These are phyloP conservation scores for Alternaria viburni DNA, from an alignment of 2,329 filamentous ascomycete species.

Conservation along the genomic window DNA sequence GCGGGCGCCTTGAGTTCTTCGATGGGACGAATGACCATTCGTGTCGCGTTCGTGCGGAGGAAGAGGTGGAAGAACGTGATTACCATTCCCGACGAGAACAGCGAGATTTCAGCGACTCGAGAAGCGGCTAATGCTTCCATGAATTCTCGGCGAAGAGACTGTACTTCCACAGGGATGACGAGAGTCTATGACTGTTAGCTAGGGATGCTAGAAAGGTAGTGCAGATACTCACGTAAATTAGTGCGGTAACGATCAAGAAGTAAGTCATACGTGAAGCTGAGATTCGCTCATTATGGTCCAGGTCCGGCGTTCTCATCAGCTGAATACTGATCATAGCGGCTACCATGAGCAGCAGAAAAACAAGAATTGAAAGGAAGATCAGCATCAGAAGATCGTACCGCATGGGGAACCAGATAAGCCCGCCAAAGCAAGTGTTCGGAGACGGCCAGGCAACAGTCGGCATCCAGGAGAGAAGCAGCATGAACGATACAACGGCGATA, in stretches of 20 bases:
- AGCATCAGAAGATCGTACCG: conserved; percentile 66
- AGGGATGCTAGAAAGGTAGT: neutral
- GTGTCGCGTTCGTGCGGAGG: conserved; percentile 67
- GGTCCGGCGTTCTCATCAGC: conserved; percentile 60
- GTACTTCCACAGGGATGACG: conserved; percentile 68
- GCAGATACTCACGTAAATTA: conserved; percentile 60
- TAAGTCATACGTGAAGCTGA: conserved; percentile 74
- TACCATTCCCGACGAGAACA: conserved; percentile 70
- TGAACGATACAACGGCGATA: conserved; percentile 57
- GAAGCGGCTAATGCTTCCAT: conserved; percentile 59
- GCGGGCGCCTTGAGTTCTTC: conserved; percentile 50
- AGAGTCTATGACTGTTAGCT: conserved; percentile 50
- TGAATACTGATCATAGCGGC: conserved; percentile 63
- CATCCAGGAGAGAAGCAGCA: conserved; percentile 64
- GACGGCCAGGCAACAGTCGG: conserved; percentile 63
- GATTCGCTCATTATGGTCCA: conserved; percentile 66
- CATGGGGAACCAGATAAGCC: conserved; percentile 71
- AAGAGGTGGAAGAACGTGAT: conserved; percentile 71
- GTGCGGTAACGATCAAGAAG: conserved; percentile 64
- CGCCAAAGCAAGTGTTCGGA: conserved; percentile 68
- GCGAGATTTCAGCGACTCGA: conserved; percentile 69
- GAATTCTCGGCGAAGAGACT: conserved; percentile 56
- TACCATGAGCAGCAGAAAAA: conserved; percentile 59
- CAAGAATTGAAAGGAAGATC: conserved; percentile 59
- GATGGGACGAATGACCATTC: conserved; percentile 60